Percentiles rank a stretch among this genome's conserved stretches.
Conservation (phyloP, 306 rosid genomes). For the Dicorynia guianensis region DNA sequence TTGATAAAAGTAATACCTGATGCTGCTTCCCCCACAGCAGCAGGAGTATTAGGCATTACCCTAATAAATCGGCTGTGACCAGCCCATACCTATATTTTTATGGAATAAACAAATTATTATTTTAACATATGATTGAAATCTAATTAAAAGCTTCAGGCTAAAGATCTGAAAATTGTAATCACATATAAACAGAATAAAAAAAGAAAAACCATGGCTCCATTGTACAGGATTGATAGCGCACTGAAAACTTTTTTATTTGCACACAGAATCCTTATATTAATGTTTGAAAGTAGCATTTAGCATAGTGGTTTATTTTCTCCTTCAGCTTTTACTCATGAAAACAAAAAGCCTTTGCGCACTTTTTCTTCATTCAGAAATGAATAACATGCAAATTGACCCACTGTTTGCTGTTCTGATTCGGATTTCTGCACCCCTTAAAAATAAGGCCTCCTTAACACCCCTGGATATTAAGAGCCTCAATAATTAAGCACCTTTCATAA, state of each 20-base stretch:
- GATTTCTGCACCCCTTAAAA: too few species aligned
- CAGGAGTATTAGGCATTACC: slow-evolving; percentile 85
- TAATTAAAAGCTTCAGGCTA: slow-evolving; percentile 25
- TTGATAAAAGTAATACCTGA: slow-evolving; percentile 57
- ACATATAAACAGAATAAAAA: background rate
- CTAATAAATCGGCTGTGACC: slow-evolving; percentile 71
- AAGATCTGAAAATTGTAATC: background rate
- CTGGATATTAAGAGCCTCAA: too few species aligned
- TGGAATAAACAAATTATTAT: slow-evolving; percentile 34
- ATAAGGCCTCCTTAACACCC: too few species aligned
- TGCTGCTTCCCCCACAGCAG: slow-evolving; percentile 83
- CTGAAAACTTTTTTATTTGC: background rate
- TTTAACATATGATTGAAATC: slow-evolving; percentile 8
- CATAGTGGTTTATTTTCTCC: too few species aligned
- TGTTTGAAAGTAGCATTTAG: too few species aligned
- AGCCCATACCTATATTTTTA: slow-evolving; percentile 77
- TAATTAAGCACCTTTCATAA: too few species aligned
- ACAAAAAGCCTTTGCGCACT: too few species aligned
- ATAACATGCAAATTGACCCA: too few species aligned
- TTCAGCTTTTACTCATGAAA: too few species aligned
- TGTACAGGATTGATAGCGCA: background rate
- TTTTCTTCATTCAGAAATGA: too few species aligned
- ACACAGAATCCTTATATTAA: too few species aligned
- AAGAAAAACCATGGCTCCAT: background rate
- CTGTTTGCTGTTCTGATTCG: too few species aligned